Conservation (phyloP, 139 green algal genomes). For the Chlorella sp. region DNA sequence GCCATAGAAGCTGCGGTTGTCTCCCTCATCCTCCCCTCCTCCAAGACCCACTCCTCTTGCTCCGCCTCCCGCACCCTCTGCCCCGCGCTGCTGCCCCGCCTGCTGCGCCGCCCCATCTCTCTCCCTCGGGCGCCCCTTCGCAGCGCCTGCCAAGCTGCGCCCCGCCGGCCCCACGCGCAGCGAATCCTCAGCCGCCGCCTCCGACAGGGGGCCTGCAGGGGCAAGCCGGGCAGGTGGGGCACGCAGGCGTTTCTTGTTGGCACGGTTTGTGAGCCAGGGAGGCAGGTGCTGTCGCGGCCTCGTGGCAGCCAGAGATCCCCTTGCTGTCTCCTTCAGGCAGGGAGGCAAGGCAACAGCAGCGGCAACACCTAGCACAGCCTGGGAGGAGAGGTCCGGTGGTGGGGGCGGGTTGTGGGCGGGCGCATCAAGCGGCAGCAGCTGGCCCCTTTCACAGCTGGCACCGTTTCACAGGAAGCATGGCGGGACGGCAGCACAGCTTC, state of each 20-base stretch:
- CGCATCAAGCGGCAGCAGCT: no score
- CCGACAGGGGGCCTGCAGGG: not conserved
- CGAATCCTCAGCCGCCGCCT: not conserved
- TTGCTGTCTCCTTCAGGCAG: no score
- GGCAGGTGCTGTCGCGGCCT: no score
- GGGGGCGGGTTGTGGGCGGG: no score
- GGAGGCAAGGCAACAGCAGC: no score
- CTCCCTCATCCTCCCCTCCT: not conserved
- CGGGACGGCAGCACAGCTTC: no score
- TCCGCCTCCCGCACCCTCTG: not conserved
- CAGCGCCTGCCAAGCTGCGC: not conserved
- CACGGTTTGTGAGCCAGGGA: not conserved
- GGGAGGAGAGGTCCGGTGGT: not conserved
- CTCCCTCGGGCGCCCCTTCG: not conserved
- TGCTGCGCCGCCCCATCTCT: not conserved
- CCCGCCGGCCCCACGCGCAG: not conserved
- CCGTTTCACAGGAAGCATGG: no score
- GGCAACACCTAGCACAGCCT: no score
- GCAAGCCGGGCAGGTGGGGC: not conserved
- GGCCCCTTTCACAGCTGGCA: no score
- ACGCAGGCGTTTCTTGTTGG: no score
- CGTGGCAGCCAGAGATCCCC: no score
- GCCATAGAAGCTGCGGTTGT: conserved; percentile 6
- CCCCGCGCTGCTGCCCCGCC: not conserved
- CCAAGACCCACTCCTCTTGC: not conserved